phyloP scores from a whole-genome alignment of 768 basidiomycete genomes.

The Mycena leptocephala region DNA sequence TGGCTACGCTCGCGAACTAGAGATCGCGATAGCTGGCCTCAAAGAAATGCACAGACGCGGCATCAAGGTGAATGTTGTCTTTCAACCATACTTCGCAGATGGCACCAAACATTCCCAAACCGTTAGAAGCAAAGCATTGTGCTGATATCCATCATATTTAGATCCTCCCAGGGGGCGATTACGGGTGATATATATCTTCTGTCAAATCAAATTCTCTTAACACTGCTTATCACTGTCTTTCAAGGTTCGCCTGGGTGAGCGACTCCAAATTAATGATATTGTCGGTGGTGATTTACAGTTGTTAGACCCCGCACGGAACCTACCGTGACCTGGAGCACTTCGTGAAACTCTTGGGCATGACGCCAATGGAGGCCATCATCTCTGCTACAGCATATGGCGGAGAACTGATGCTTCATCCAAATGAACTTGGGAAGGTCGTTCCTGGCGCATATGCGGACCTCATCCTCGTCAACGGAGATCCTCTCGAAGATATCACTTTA shows the following conservation, averaged over 20 bases:
- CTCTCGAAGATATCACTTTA: constrained; percentile 52
- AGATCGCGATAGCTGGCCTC: constrained; percentile 49
- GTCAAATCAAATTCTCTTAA: neutral
- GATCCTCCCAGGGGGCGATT: constrained; percentile 56
- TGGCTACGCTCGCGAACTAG: constrained; percentile 50
- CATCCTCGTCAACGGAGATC: constrained; percentile 53
- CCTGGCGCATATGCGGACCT: constrained; percentile 56
- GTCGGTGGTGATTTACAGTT: constrained; percentile 33
- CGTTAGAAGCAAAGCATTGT: neutral
- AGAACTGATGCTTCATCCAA: constrained; percentile 52
- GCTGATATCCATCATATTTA: neutral
- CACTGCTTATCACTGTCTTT: neutral
- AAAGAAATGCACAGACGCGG: constrained; percentile 55
- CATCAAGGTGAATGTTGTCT: constrained; percentile 38
- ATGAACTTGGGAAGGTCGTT: constrained; percentile 55
- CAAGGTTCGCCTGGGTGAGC: constrained; percentile 28
- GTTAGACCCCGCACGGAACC: constrained; percentile 53
- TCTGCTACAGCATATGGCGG: constrained; percentile 54
- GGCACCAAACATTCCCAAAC: too few species aligned
- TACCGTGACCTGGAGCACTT: constrained; percentile 56
- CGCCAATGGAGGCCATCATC: constrained; percentile 56
- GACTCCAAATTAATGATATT: neutral
- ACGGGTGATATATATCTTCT: constrained; percentile 42
- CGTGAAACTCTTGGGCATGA: constrained; percentile 51
- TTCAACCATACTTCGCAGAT: neutral